These are phyloP conservation scores for Talaromyces atroroseus DNA, from an alignment of 2,329 filamentous ascomycete genomes.

Conservation along the genomic window DNA sequence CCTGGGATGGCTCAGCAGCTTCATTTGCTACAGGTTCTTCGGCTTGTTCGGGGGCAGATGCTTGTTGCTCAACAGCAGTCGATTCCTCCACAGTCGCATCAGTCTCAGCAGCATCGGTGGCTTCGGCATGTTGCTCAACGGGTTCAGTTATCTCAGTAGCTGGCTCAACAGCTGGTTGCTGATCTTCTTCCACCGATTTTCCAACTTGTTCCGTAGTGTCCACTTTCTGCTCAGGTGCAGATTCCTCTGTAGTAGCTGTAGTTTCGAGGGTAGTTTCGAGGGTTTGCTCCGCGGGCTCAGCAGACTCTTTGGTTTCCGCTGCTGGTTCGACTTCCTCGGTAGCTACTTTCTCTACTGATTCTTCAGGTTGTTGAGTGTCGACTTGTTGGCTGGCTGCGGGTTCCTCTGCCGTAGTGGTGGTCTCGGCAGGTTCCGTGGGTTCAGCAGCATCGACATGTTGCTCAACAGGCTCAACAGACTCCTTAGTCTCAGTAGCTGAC, in stretches of 20 bases:
- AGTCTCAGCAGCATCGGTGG: neutral
- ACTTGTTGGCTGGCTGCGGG: too few relatives aligned
- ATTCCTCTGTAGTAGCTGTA: neutral
- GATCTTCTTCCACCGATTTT: neutral
- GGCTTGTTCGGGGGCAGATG: neutral
- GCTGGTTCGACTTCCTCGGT: neutral
- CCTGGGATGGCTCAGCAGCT: neutral
- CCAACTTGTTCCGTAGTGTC: neutral
- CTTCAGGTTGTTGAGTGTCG: too few relatives aligned
- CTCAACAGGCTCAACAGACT: neutral
- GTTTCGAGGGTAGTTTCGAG: neutral
- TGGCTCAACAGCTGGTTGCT: neutral
- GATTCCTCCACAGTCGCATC: constrained; percentile 6
- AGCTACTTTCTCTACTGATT: neutral
- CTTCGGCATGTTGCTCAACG: neutral
- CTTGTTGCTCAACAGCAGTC: neutral
- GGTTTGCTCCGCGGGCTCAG: neutral
- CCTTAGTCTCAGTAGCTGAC: neutral
- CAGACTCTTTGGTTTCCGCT: neutral
- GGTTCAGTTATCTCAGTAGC: neutral
- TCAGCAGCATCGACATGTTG: neutral
- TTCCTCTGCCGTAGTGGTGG: constrained; percentile 2
- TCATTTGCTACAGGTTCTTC: neutral
- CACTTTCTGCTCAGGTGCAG: neutral
- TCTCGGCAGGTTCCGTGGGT: neutral